phyloP scores from a whole-genome alignment of 306 rosid genomes.

The Psophocarpus tetragonolobus region DNA sequence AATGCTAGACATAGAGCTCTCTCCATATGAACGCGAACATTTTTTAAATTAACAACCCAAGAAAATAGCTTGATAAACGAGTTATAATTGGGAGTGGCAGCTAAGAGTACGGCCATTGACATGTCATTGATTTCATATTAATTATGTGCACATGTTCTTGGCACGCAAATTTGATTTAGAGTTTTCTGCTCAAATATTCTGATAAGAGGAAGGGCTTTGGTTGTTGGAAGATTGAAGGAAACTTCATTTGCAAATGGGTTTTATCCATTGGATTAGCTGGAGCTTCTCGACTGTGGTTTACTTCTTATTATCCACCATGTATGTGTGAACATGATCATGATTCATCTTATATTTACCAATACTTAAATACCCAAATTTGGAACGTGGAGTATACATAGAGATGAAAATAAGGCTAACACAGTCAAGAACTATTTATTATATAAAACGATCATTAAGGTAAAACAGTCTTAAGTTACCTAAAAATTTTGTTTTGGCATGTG shows the following conservation, averaged over 20 bases:
- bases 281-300: constrained; percentile 25
- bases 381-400: neutral
- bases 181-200: constrained; percentile 43
- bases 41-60: constrained; percentile 4
- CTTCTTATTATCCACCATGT: neutral
- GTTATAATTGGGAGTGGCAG: constrained; percentile 46
- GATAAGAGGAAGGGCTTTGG: constrained; percentile 22
- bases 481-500: neutral
- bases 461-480: neutral
- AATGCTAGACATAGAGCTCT: constrained; percentile 27
- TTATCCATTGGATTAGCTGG: constrained; percentile 34
- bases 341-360: neutral
- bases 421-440: neutral
- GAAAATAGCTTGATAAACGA: neutral
- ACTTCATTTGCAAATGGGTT: constrained; percentile 39
- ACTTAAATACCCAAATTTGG: neutral
- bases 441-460: neutral
- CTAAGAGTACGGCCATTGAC: constrained; percentile 36
- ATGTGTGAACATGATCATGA: constrained; percentile 1
- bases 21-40: neutral
- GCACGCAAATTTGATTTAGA: constrained; percentile 23
- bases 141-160: constrained; percentile 54
- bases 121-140: constrained; percentile 19
- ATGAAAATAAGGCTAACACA: neutral
- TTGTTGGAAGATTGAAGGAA: constrained; percentile 52